These are phyloP conservation scores for Laguncularia racemosa DNA, from an alignment of 345 rosid species.

Conservation along the genomic window DNA sequence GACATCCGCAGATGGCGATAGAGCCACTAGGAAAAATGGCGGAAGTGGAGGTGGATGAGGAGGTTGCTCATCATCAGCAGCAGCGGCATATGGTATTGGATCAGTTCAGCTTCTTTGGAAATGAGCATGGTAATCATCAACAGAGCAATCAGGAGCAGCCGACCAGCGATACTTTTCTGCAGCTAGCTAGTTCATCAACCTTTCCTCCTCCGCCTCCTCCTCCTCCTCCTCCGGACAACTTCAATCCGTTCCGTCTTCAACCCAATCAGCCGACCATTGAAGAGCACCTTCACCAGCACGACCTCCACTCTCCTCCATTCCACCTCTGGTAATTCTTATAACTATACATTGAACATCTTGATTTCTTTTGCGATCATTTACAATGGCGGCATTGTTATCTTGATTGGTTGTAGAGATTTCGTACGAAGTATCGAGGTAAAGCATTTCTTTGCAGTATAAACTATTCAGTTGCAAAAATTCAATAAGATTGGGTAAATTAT, in stretches of 20 bases:
- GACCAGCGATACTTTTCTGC: neutral
- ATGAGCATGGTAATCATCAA: constrained; percentile 18
- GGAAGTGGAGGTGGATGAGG: neutral
- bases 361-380: too few species aligned
- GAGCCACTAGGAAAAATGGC: constrained; percentile 7
- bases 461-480: too few species aligned
- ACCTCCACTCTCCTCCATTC: neutral
- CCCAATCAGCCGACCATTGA: constrained; percentile 8
- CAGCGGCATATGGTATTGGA: constrained; percentile 9
- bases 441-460: too few species aligned
- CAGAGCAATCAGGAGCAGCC: constrained; percentile 10
- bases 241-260: constrained; percentile 16
- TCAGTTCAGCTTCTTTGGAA: constrained; percentile 16
- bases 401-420: too few species aligned
- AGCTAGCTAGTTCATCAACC: too few species aligned
- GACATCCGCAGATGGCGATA: constrained; percentile 3
- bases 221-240: constrained; percentile 12
- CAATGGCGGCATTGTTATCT: too few species aligned
- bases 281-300: constrained; percentile 2
- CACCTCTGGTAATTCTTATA: too few species aligned
- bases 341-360: too few species aligned
- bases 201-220: constrained; percentile 9
- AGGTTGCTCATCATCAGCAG: constrained; percentile 8
- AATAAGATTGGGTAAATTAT: too few species aligned
- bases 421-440: too few species aligned